Conservation (phyloP, 176 grass and related monocot species). For the Puya raimondii region DNA sequence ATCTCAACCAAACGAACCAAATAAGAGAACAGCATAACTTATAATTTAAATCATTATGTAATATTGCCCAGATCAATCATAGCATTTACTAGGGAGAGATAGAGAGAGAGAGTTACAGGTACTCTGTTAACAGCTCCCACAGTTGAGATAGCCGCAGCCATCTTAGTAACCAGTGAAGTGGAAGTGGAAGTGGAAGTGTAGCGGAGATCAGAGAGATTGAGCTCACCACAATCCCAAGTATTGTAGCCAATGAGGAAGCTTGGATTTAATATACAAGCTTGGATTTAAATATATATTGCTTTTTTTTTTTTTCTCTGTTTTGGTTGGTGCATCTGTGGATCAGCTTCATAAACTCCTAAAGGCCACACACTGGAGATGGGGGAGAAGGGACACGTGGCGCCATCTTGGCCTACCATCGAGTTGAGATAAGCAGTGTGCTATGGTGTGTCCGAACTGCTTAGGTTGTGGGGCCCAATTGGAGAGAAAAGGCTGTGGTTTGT, state of each 20-base stretch:
- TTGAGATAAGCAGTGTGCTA: neutral
- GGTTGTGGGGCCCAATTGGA: neutral
- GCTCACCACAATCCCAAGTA: constrained; percentile 24
- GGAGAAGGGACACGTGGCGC: constrained; percentile 26
- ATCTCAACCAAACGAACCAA: no score
- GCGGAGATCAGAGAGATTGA: constrained; percentile 10
- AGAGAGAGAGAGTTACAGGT: constrained; percentile 30
- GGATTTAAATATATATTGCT: neutral
- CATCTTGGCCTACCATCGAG: constrained; percentile 17
- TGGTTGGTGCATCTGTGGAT: constrained; percentile 39
- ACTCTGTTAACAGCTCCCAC: constrained; percentile 47
- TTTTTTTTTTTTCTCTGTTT: neutral
- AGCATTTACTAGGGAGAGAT: neutral
- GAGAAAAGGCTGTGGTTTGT: neutral
- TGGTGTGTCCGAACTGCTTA: neutral
- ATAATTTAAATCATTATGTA: no score
- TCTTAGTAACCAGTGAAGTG: constrained; percentile 8
- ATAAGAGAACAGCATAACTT: no score
- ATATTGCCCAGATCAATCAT: neutral
- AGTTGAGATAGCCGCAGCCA: constrained; percentile 76
- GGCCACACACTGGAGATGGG: constrained; percentile 76
- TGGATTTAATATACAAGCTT: neutral
- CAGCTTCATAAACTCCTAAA: constrained; percentile 18
- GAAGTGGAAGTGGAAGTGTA: neutral
- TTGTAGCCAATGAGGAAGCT: neutral